Evolutionary conservation across 164 flowering plant species (phyloP).

Genomic region (Berberis thunbergii): DNA sequence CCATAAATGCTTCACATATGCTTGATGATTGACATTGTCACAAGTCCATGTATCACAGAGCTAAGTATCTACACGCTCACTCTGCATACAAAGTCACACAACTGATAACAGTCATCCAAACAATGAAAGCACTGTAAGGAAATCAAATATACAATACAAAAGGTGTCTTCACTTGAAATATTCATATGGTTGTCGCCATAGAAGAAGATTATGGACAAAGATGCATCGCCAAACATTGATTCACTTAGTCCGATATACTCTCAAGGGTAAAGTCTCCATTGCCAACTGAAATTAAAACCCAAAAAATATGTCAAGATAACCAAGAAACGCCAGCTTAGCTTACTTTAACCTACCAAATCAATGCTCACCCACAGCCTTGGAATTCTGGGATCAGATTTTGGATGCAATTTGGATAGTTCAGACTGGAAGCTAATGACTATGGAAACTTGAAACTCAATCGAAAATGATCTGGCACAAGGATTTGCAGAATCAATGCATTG

Average conservation of each 20-base stretch:
- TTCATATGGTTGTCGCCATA: neutral
- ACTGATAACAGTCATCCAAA: no score
- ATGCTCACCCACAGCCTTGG: constrained; percentile 79
- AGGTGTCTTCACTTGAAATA: no score
- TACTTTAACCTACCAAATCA: neutral
- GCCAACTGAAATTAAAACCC: constrained; percentile 47
- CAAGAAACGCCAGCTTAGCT: neutral
- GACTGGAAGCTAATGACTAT: constrained; percentile 65
- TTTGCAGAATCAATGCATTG: neutral
- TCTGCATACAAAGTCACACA: no score
- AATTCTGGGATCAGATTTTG: constrained; percentile 59
- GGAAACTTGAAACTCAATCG: constrained; percentile 72
- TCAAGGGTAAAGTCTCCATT: constrained; percentile 68
- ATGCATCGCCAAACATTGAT: neutral
- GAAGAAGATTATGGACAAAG: neutral
- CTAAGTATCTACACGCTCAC: no score
- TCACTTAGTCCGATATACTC: constrained; percentile 47
- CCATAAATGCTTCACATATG: no score
- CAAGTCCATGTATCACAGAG: no score
- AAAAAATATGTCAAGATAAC: constrained; percentile 3
- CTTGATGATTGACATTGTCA: no score
- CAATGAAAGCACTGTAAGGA: no score
- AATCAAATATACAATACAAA: no score
- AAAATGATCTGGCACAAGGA: constrained; percentile 56
- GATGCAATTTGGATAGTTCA: constrained; percentile 49